Conservation (phyloP, 805 yeast genomes). For the Myxozyma vanderwaltii region DNA sequence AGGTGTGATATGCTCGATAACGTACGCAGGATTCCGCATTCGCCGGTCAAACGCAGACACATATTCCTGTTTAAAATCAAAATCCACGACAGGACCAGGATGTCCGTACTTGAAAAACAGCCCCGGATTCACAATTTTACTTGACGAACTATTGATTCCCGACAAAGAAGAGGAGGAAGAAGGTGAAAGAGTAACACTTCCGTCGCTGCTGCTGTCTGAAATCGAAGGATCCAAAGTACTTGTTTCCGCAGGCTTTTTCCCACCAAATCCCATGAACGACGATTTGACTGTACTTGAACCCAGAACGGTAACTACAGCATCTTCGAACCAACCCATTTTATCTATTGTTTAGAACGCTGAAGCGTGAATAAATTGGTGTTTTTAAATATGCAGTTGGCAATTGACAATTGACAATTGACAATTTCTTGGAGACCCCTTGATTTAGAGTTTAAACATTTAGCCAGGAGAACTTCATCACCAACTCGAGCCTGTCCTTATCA, state of each 20-base stretch:
- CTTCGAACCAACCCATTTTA: constrained; percentile 20
- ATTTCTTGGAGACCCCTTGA: not conserved
- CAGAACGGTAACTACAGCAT: constrained; percentile 2
- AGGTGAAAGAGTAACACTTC: not conserved
- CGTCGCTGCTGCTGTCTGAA: not conserved
- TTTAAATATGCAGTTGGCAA: not conserved
- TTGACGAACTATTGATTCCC: not conserved
- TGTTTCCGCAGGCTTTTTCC: constrained; percentile 7
- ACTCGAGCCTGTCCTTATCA: not conserved
- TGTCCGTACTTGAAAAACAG: constrained; percentile 89
- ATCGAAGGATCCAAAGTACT: not conserved
- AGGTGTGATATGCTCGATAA: constrained; percentile 43
- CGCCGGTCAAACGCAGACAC: constrained; percentile 84
- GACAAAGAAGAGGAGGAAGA: not conserved
- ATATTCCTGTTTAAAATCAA: constrained; percentile 72
- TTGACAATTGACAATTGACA: not conserved
- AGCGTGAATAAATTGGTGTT: not conserved
- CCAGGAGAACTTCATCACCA: not conserved
- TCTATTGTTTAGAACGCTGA: not conserved
- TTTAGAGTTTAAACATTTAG: constrained; percentile 1
- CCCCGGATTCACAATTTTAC: constrained; percentile 59
- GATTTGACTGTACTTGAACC: constrained; percentile 7
- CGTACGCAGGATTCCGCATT: constrained; percentile 81
- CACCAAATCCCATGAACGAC: constrained; percentile 26
- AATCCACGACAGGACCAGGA: constrained; percentile 92